phyloP scores from a whole-genome alignment of 2,329 filamentous ascomycete species.

The Clonostachys solani region DNA sequence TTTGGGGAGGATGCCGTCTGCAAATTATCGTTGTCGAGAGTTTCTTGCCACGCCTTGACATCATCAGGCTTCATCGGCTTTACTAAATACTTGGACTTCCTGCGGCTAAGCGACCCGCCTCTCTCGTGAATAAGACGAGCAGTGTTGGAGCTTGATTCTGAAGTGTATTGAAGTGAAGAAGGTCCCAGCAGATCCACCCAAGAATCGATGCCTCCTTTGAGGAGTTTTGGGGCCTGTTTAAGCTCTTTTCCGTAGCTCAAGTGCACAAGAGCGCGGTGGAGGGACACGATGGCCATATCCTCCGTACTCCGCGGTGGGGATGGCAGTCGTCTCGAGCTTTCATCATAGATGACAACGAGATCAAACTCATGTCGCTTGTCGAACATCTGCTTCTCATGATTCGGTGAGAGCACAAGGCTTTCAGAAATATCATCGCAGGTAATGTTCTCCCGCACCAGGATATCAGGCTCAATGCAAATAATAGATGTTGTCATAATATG shows the following conservation, averaged over 20 bases:
- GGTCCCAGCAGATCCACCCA: slow-evolving; percentile 82
- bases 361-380: slow-evolving; percentile 72
- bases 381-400: slow-evolving; percentile 73
- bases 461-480: slow-evolving; percentile 82
- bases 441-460: slow-evolving; percentile 65
- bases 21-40: slow-evolving; percentile 61
- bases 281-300: slow-evolving; percentile 58
- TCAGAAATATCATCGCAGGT: slow-evolving; percentile 61
- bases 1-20: slow-evolving; percentile 40
- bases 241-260: slow-evolving; percentile 79
- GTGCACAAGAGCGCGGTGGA: slow-evolving; percentile 77
- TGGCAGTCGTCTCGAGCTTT: slow-evolving; percentile 52
- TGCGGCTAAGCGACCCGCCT: slow-evolving; percentile 2
- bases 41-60: slow-evolving; percentile 75
- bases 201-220: slow-evolving; percentile 78
- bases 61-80: slow-evolving; percentile 78
- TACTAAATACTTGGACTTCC: slow-evolving; percentile 40
- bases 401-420: slow-evolving; percentile 65
- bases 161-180: slow-evolving; percentile 49
- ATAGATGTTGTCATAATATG: slow-evolving; percentile 82
- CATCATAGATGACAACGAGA: slow-evolving; percentile 87
- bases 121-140: background rate
- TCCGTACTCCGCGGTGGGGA: slow-evolving; percentile 23
- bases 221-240: slow-evolving; percentile 68
- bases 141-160: slow-evolving; percentile 2